Evolutionary conservation across 2,329 filamentous ascomycete species (phyloP), one percentile per base, ranked within the genome.

Genomic region (Sarocladium oryzae): DNA sequence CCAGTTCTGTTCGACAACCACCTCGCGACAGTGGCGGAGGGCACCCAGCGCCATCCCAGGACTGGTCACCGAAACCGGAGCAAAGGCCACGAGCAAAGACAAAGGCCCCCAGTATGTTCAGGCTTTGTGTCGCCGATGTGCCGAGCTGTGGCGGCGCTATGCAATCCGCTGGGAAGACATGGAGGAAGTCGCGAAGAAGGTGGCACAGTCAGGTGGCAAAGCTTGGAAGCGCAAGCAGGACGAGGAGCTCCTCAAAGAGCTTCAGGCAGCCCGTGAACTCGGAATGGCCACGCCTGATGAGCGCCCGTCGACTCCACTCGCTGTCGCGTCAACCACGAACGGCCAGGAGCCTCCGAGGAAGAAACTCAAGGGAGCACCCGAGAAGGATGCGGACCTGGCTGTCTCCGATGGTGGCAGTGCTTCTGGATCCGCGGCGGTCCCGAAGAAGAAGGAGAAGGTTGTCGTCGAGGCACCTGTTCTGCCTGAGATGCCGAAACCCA

Each of bases 91-190:
- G 51, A 78, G 79, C 60, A 91, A 90, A 67, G 89, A 96, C 57
- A 95, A 92, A 64, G 81, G 81, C 11, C 36, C 50, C 3, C 82
- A 86, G 59, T 82, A 86, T 32, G 81, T 95, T 16, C 79, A 91
- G 46, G 91, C 92, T 3, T 78, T 99, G 4, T 99, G 93, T 65
- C 79, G 90, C 53, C 84, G 92, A 54, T 99, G 93, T 63, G 91
- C 91, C 23, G 85, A 93, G 61, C 74, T 99, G 8, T 99, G 93
- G 93, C 85, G 93, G 48, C 88, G 92, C 57, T 99, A 99, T 67
- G 92, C 86, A 15, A 89, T 99, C 55, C 89, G 95, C 58, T 99
- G 89, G 84, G 93, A 97, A 67, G 89, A 95, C 57, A 79, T 90
- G 13, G 93, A 97, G 37, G 92, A 97, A 60, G 81, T 96, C 33